A percentile compares a stretch with the other conserved stretches of the same genome.
Conservation (phyloP, 768 basidiomycete species). For the Hypholoma fasciculare region DNA sequence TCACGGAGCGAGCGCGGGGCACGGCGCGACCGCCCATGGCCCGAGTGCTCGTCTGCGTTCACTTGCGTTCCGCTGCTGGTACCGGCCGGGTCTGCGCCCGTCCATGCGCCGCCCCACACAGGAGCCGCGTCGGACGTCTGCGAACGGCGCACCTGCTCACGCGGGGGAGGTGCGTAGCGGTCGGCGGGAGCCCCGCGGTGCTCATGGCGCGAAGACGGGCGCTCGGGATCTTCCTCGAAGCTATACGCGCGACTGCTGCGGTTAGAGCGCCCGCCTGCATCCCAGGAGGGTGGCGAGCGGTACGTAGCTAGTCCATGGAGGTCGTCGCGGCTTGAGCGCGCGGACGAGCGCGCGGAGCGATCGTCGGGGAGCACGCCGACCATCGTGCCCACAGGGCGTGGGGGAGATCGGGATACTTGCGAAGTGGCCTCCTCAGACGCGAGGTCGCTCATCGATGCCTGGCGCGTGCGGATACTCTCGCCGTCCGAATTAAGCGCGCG, state of each 20-base stretch:
- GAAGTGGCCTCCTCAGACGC: conserved; percentile 1
- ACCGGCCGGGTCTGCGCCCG: neutral
- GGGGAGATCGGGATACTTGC: conserved; percentile 14
- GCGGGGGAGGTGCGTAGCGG: neutral
- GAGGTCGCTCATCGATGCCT: conserved; percentile 12
- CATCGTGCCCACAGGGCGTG: conserved; percentile 20
- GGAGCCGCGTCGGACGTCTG: neutral
- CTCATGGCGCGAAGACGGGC: neutral
- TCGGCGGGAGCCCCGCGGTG: neutral
- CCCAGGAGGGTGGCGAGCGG: neutral
- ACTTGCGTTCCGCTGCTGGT: neutral
- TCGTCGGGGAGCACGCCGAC: conserved; percentile 22
- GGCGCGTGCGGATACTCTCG: conserved; percentile 12
- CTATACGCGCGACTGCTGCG: neutral
- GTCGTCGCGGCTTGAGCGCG: neutral
- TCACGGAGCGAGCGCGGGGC: too few relatives aligned
- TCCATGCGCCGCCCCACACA: neutral
- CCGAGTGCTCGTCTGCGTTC: too few relatives aligned
- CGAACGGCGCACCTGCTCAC: neutral
- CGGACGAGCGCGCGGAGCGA: neutral
- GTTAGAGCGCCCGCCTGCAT: neutral
- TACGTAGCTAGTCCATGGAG: neutral
- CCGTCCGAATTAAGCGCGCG: conserved; percentile 10
- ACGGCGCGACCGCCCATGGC: too few relatives aligned
- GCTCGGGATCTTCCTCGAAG: neutral